phyloP scores from a whole-genome alignment of 345 rosid species.

The Salix dunnii region DNA sequence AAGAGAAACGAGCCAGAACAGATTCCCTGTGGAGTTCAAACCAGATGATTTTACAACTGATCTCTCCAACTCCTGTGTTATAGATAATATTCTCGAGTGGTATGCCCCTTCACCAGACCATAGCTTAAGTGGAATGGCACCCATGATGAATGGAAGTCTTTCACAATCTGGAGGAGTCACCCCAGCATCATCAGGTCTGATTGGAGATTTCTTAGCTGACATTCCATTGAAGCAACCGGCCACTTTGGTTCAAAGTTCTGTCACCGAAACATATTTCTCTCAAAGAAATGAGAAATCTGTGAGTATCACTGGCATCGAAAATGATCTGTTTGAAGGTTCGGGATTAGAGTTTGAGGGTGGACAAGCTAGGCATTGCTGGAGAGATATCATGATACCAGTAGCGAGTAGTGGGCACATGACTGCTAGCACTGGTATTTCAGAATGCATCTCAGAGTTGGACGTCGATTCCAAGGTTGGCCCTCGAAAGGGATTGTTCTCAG shows the following conservation, averaged over 20 bases:
- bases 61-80: slow-evolving; percentile 38
- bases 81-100: slow-evolving; percentile 53
- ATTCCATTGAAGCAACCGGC: slow-evolving; percentile 20
- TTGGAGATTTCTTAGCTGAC: slow-evolving; percentile 17
- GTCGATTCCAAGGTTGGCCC: slow-evolving; percentile 25
- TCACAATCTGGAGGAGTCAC: slow-evolving; percentile 24
- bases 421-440: slow-evolving; percentile 23
- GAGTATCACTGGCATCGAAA: slow-evolving; percentile 29
- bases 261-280: slow-evolving; percentile 11
- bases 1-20: slow-evolving; percentile 20
- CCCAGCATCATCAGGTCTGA: slow-evolving; percentile 20
- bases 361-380: slow-evolving; percentile 25
- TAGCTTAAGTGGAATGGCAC: slow-evolving; percentile 18
- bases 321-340: slow-evolving; percentile 46
- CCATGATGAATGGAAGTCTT: slow-evolving; percentile 17
- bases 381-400: slow-evolving; percentile 29
- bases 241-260: slow-evolving; percentile 10
- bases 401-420: slow-evolving; percentile 6
- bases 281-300: slow-evolving; percentile 19
- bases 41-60: slow-evolving; percentile 36
- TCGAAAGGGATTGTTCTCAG: slow-evolving; percentile 69
- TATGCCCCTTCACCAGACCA: slow-evolving; percentile 43
- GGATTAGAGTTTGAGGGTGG: slow-evolving; percentile 31
- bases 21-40: slow-evolving; percentile 36
- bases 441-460: slow-evolving; percentile 30